Evolutionary conservation across 345 rosid genomes (phyloP).

Genomic region (Stellera chamaejasme): DNA sequence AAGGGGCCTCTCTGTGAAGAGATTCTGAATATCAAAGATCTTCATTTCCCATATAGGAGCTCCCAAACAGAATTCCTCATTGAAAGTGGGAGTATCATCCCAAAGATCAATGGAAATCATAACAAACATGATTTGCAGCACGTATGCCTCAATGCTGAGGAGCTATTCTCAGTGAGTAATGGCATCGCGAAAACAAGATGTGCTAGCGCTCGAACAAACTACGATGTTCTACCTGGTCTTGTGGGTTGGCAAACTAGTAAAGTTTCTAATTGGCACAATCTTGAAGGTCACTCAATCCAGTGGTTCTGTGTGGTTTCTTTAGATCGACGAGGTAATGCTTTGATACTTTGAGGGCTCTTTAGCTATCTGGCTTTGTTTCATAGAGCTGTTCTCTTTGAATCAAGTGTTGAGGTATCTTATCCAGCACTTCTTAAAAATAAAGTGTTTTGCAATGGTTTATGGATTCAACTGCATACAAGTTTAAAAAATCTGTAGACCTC

Average conservation of each 20-base stretch:
- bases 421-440: too few species aligned
- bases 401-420: too few species aligned
- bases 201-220: conserved; percentile 54
- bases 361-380: too few species aligned
- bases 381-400: too few species aligned
- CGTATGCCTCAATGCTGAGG: conserved; percentile 33
- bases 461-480: too few species aligned
- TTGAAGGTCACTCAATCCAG: conserved; percentile 79
- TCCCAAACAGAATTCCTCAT: conserved; percentile 22
- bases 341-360: neutral
- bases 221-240: conserved; percentile 79
- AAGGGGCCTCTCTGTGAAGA: conserved; percentile 57
- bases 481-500: too few species aligned
- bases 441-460: too few species aligned
- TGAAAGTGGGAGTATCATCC: conserved; percentile 36
- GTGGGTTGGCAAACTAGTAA: conserved; percentile 89
- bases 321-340: conserved; percentile 65
- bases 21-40: conserved; percentile 42
- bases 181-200: conserved; percentile 56
- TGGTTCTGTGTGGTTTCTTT: conserved; percentile 90
- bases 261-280: conserved; percentile 86
- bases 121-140: conserved; percentile 43
- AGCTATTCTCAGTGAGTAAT: conserved; percentile 44
- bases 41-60: conserved; percentile 30
- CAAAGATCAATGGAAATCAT: conserved; percentile 84